Conservation (phyloP, 805 yeast species). For the Candida morakotiae region DNA sequence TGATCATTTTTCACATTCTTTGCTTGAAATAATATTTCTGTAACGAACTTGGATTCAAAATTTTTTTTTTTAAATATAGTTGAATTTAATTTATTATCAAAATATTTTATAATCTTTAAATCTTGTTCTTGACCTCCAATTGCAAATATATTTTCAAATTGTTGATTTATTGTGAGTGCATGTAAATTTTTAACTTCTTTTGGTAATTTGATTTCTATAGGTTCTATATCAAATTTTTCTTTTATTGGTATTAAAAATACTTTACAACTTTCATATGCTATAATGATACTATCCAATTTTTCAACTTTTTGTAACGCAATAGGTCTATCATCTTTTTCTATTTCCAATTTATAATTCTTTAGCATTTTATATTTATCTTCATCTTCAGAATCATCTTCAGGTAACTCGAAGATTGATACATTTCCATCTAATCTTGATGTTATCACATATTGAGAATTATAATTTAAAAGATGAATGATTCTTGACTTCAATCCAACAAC, state of each 20-base stretch:
- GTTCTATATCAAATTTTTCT: constrained; percentile 23
- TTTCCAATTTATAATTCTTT: constrained; percentile 24
- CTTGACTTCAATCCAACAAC: constrained; percentile 25
- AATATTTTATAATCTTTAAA: constrained; percentile 45
- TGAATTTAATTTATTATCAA: constrained; percentile 18
- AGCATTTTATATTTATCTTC: constrained; percentile 35
- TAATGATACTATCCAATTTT: constrained; percentile 27
- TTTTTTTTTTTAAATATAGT: constrained; percentile 16
- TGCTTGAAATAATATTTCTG: constrained; percentile 53
- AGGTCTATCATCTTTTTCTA: constrained; percentile 20
- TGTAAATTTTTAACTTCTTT: constrained; percentile 41
- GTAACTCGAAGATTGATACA: constrained; percentile 35
- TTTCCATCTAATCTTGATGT: constrained; percentile 42
- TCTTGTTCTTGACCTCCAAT: constrained; percentile 86
- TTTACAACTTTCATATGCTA: constrained; percentile 45
- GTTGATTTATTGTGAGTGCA: constrained; percentile 46
- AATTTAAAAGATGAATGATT: constrained; percentile 29
- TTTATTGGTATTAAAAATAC: constrained; percentile 37
- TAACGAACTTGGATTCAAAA: constrained; percentile 18
- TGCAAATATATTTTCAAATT: constrained; percentile 54
- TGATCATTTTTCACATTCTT: constrained; percentile 80
- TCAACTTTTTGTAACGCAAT: constrained; percentile 27
- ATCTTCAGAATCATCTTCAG: constrained; percentile 24
- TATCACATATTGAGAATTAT: constrained; percentile 32
- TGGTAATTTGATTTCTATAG: constrained; percentile 27